A percentile compares a stretch with the other conserved stretches of the same genome.
phyloP scores from a whole-genome alignment of 129 eudicot genomes.

The Erigeron canadensis region DNA sequence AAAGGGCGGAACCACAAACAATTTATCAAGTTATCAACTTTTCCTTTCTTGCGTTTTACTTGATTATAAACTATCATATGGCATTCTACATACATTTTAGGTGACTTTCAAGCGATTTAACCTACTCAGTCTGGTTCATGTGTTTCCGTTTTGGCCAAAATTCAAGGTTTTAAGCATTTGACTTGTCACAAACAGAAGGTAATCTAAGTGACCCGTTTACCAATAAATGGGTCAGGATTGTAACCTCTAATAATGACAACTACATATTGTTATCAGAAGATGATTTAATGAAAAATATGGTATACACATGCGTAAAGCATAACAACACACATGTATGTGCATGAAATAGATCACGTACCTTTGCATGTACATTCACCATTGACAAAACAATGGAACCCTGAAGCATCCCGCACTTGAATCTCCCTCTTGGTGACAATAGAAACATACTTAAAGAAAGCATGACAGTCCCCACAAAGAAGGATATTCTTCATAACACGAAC shows the following conservation, averaged over 20 bases:
- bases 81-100: neutral
- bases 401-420: slow-evolving; percentile 74
- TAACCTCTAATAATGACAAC: neutral
- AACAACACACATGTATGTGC: slow-evolving; percentile 1
- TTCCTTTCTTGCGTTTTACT: neutral
- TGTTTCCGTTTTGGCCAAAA: neutral
- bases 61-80: neutral
- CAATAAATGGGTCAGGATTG: neutral
- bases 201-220: neutral
- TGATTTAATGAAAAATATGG: neutral
- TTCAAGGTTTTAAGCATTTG: neutral
- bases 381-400: slow-evolving; percentile 82
- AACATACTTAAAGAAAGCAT: slow-evolving; percentile 68
- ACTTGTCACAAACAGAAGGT: neutral
- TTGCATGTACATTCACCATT: slow-evolving; percentile 76
- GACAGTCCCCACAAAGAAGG: slow-evolving; percentile 87
- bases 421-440: slow-evolving; percentile 78
- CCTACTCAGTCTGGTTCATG: neutral
- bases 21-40: neutral
- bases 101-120: neutral
- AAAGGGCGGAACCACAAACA: neutral
- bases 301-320: neutral
- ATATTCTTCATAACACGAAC: slow-evolving; percentile 73
- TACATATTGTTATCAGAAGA: neutral
- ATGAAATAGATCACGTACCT: slow-evolving; percentile 39